These are phyloP conservation scores for Fusarium mundagurra DNA, from an alignment of 2,329 filamentous ascomycete genomes.

Conservation along the genomic window DNA sequence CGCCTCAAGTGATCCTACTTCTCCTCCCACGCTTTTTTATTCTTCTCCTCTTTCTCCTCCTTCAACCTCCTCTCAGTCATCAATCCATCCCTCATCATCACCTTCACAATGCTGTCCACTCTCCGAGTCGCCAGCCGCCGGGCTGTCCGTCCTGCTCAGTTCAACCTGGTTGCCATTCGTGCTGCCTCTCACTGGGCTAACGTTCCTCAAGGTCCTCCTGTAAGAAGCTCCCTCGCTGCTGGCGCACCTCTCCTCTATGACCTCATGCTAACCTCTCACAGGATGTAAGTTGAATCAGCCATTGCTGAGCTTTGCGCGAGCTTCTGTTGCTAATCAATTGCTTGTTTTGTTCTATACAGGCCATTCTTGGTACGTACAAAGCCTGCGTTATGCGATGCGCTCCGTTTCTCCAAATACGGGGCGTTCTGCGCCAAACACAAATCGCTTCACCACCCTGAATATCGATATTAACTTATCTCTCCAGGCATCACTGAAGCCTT, in stretches of 20 bases:
- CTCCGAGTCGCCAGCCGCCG: conserved; percentile 64
- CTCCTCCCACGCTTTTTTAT: conserved; percentile 17
- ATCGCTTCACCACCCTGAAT: conserved; percentile 13
- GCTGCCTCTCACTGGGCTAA: conserved; percentile 87
- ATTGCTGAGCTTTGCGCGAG: conserved; percentile 17
- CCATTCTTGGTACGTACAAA: conserved; percentile 73
- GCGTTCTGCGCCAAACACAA: conserved; percentile 12
- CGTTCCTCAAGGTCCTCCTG: conserved; percentile 92
- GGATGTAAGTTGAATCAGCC: conserved; percentile 50
- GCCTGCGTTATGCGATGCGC: conserved; percentile 29
- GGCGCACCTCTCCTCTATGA: conserved; percentile 18
- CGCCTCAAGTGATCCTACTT: conserved; percentile 33
- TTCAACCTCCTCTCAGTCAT: conserved; percentile 22
- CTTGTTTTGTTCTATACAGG: conserved; percentile 56
- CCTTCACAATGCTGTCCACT: conserved; percentile 64
- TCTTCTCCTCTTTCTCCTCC: conserved; percentile 21
- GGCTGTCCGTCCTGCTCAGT: conserved; percentile 53
- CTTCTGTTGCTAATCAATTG: conserved; percentile 36
- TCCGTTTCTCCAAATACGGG: conserved; percentile 15
- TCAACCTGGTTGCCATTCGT: conserved; percentile 54
- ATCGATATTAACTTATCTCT: conserved; percentile 36
- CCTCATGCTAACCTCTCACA: conserved; percentile 38
- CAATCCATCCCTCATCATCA: conserved; percentile 16
- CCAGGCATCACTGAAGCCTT: conserved; percentile 95
- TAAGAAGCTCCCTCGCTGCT: conserved; percentile 60